These are phyloP conservation scores for Cystobasidium slooffiae DNA, from an alignment of 1,284 basidiomycete genomes.

Conservation along the genomic window DNA sequence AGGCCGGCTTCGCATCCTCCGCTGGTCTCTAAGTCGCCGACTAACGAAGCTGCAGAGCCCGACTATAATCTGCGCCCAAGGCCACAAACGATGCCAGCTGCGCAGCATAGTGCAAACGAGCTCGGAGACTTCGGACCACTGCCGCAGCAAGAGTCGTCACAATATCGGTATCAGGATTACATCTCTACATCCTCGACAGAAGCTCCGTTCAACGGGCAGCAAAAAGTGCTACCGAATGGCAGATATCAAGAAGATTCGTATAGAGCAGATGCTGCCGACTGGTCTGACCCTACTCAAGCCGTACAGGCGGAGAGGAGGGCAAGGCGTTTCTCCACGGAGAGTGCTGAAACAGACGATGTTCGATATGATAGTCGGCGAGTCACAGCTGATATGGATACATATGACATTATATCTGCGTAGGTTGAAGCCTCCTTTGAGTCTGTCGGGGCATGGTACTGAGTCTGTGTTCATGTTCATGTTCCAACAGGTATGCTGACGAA, in stretches of 20 bases:
- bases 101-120: too few relatives aligned
- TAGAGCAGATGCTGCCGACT: not conserved
- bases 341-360: constrained; percentile 13
- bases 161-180: constrained; percentile 14
- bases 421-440: not conserved
- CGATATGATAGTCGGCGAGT: constrained; percentile 1
- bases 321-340: constrained; percentile 2
- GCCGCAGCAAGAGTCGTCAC: not conserved
- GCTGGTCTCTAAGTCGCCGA: not conserved
- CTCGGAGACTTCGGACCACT: not conserved
- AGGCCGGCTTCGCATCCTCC: constrained; percentile 16
- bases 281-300: not conserved
- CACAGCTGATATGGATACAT: constrained; percentile 28
- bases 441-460: not conserved
- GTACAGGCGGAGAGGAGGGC: not conserved
- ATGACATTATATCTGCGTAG: constrained; percentile 40
- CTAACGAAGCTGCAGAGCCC: not conserved
- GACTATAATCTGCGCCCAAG: not conserved
- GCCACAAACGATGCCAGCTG: not conserved
- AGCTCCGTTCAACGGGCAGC: not conserved
- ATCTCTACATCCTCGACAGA: not conserved
- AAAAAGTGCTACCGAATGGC: not conserved
- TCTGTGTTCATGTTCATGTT: not conserved
- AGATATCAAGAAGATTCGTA: not conserved
- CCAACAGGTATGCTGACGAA: constrained; percentile 35